Conservation (phyloP, 306 rosid species). For the Castanospermum australe region DNA sequence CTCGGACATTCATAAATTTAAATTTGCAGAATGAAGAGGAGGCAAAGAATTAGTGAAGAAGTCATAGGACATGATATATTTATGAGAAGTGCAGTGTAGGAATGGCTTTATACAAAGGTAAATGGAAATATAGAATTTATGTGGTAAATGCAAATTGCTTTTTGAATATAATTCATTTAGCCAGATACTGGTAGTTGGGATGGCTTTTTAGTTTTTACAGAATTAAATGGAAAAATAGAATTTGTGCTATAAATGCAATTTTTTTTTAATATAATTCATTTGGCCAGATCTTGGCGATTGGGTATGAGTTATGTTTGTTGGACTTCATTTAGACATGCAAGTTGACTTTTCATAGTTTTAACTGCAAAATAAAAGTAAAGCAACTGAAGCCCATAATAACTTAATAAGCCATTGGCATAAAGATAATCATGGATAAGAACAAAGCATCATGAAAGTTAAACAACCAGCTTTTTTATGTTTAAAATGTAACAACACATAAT, state of each 20-base stretch:
- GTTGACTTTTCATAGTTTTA: neutral
- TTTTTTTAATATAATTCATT: neutral
- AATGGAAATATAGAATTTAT: neutral
- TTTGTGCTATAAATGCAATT: neutral
- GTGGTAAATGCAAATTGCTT: neutral
- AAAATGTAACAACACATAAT: neutral
- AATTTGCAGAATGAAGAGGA: neutral
- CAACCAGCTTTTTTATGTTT: neutral
- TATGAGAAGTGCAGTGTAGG: neutral
- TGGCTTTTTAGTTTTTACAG: neutral
- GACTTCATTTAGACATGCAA: neutral
- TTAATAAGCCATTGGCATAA: neutral
- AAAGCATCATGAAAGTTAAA: neutral
- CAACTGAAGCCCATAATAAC: neutral
- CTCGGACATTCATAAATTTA: neutral
- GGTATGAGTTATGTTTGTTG: neutral
- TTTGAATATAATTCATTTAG: neutral
- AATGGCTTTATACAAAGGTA: neutral
- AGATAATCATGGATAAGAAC: neutral
- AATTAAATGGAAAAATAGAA: neutral
- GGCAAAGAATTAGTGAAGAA: neutral
- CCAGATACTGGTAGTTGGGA: neutral
- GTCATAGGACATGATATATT: neutral
- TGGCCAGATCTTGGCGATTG: neutral
- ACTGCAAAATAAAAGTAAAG: neutral